A percentile compares a stretch with the other conserved stretches of the same genome.
phyloP scores from a whole-genome alignment of 305 asterid species.

The Fraxinus angustifolia region DNA sequence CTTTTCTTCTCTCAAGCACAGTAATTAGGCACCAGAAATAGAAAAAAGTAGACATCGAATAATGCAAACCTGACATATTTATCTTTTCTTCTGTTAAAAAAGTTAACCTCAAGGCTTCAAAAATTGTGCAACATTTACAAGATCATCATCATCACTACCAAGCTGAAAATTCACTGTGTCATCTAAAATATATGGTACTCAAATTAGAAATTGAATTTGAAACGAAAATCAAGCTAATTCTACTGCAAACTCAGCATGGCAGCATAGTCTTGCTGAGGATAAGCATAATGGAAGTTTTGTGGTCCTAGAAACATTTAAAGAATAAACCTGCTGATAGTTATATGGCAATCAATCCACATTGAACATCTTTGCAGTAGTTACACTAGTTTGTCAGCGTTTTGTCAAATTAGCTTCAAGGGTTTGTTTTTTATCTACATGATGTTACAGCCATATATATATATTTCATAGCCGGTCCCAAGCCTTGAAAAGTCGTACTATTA shows the following conservation, averaged over 20 bases:
- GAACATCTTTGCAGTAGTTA: no score
- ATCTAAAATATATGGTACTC: background rate
- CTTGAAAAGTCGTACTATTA: no score
- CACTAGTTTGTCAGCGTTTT: background rate
- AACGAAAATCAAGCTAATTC: no score
- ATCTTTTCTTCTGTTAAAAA: background rate
- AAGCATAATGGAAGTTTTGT: background rate
- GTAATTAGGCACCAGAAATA: background rate
- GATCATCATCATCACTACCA: background rate
- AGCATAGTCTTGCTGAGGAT: background rate
- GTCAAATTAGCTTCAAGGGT: background rate
- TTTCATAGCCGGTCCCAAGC: no score
- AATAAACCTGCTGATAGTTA: no score
- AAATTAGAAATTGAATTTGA: background rate
- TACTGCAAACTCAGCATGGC: no score
- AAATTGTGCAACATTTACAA: background rate
- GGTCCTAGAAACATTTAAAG: background rate
- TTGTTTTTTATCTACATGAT: background rate
- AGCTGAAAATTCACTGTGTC: background rate
- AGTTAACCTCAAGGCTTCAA: background rate
- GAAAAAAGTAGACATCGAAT: background rate
- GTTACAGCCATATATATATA: background rate
- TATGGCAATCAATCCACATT: no score
- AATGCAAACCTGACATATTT: background rate
- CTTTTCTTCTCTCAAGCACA: background rate